Evolutionary conservation across 2,329 filamentous ascomycete species (phyloP), one percentile per base, ranked within the genome.

Genomic region (Aureobasidium sp.): DNA sequence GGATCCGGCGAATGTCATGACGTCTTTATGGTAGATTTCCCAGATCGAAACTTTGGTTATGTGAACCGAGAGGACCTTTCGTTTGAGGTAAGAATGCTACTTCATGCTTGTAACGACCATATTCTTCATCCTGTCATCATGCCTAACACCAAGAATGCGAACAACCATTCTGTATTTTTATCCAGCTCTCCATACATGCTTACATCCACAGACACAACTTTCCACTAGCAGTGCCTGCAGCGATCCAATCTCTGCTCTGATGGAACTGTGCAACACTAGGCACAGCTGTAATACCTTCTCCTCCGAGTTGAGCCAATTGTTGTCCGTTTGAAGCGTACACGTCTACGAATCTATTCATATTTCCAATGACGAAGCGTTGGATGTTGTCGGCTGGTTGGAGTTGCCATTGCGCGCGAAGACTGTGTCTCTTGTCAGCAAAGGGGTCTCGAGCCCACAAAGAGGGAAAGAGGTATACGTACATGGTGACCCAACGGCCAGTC

Each of bases 221-320:
- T 2, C 94, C 94, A 70, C 90, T 96, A 0, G 89, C 91, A 0
- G 89, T 97, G 0, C 91, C 94, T 2, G 89, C 93, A 0, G 89
- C 92, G 39, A 99, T 87, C 94, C 94, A 99, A 70, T 97, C 88
- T 66, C 85, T 80, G 0, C 83, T 89, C 0, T 90, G 89, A 73
- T 99, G 94, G 68, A 97, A 94, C 54, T 92, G 89, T 0, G 91
- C 89, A 0, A 96, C 94, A 0, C 94, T 90, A 3, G 94, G 94
- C 4, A 99, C 94, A 7, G 94, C 94, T 0, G 91, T 96, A 67
- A 99, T 96, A 0, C 88, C 90, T 0, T 96, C 91, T 0, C 91
- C 91, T 1, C 87, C 91, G 0, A 96, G 75, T 73, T 97, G 93
- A 0, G 90, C 93, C 4, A 99, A 77, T 72, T 97, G 93, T 68